Base-by-base conservation (phyloP, 306 rosid genomes). In the Cicer cuneatum region DNA sequence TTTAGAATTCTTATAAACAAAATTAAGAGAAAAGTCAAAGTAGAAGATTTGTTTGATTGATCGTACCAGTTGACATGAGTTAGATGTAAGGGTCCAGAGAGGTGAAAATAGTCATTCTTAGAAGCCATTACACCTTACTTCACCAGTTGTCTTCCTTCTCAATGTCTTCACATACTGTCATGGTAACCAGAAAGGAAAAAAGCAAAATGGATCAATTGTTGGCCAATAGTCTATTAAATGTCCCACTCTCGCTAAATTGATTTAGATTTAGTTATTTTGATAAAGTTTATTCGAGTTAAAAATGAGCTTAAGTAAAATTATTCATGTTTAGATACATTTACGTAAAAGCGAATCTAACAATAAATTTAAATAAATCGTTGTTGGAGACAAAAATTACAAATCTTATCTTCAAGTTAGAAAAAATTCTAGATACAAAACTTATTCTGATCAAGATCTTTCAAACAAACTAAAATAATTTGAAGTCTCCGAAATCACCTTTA, bases 51-150 rank as follows among this genome's bases (percentile, higher is more conserved):
- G 53, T 73, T 51, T 40, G 33, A 47, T 18, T 67, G 71, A 39
- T 45, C 86, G 86, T 76, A 94, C 99, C 97, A 94, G 80, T 92
- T 83, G 18, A 94, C 79, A 58, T 53, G 79, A 72, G 96, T 86
- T 49, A 94, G 66, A 73, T 89, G 93, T 62, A 86, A 89, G 65
- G 98, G 97, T 73, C 98, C 99, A 40, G 86, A 79, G 84, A 84
- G 92, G 76, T 84, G 83, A 83, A 92, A 92, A 72, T 42, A 11
- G 35, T 94, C 90, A 82, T 88, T 89, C 84, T 90, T 89, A 53
- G 90, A 85, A 14, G 87, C 89, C 98, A 90, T 94, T 75, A 68
- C 77, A 72, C 62, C 72, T 48, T 53, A 9, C 43, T 24, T 66
- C 54, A 46, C 35, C 47, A 39, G 45, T 49, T 10, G 18, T 68